Evolutionary conservation across 2,329 filamentous ascomycete genomes (phyloP).

Genomic region (Fusarium xylarioides): DNA sequence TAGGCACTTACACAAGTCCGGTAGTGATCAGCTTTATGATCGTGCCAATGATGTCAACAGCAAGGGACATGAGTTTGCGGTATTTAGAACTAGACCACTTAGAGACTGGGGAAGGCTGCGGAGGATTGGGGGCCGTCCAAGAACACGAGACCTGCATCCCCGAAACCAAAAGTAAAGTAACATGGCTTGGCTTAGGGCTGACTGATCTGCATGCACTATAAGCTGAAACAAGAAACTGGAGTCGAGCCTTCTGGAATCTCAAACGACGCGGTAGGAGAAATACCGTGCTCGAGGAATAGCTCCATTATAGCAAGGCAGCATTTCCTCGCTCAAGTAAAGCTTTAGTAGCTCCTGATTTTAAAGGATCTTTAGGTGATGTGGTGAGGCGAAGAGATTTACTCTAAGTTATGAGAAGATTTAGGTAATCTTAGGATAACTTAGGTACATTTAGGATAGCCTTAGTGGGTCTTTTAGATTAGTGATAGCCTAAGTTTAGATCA

Average conservation of each 20-base stretch:
- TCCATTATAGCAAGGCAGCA: rapidly evolving
- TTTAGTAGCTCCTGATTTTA: rapidly evolving
- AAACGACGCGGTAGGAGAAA: rapidly evolving
- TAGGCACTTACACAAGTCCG: neutral
- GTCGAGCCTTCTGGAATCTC: rapidly evolving
- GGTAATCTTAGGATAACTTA: neutral
- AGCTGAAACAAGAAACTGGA: neutral
- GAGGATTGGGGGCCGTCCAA: neutral
- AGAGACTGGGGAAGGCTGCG: rapidly evolving
- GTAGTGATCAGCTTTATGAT: neutral
- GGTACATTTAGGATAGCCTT: neutral
- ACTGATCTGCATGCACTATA: neutral
- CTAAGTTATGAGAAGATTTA: neutral
- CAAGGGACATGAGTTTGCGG: neutral
- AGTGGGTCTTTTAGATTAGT: neutral
- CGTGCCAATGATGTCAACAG: neutral
- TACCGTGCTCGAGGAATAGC: neutral
- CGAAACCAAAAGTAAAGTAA: neutral
- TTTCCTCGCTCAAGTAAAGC: neutral
- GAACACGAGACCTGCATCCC: neutral
- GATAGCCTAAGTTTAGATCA: rapidly evolving
- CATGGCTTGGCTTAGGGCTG: neutral
- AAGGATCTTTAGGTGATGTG: rapidly evolving
- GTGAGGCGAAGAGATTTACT: neutral
- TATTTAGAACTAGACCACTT: neutral